phyloP scores from a whole-genome alignment of 208 protist genomes.

The Trypanosoma vivax region DNA sequence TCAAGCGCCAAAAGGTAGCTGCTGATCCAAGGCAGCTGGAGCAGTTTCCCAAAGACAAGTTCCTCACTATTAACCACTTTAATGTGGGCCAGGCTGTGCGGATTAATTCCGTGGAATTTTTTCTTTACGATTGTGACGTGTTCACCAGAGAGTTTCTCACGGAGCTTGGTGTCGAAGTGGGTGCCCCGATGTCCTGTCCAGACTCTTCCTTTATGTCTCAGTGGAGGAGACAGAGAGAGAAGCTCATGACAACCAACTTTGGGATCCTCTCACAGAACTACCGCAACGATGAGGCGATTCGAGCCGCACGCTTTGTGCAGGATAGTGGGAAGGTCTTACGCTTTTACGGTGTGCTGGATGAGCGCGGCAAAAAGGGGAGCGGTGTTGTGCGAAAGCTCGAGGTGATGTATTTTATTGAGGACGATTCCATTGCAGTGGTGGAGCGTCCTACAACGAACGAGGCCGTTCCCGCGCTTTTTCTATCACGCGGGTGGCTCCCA shows the following conservation, averaged over 20 bases:
- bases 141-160: slow-evolving; percentile 91
- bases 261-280: slow-evolving; percentile 57
- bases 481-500: slow-evolving; percentile 78
- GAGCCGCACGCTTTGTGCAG: slow-evolving; percentile 80
- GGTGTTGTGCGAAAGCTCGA: slow-evolving; percentile 87
- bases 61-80: slow-evolving; percentile 88
- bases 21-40: slow-evolving; percentile 73
- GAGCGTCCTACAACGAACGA: slow-evolving; percentile 88
- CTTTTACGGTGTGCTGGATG: slow-evolving; percentile 89
- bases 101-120: slow-evolving; percentile 90
- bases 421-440: slow-evolving; percentile 93
- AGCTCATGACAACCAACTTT: slow-evolving; percentile 44
- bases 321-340: slow-evolving; percentile 94
- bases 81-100: slow-evolving; percentile 84
- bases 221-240: slow-evolving; percentile 43
- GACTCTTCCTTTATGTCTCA: slow-evolving; percentile 71
- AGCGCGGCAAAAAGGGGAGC: slow-evolving; percentile 34
- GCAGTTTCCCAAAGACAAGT: slow-evolving; percentile 75
- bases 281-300: slow-evolving; percentile 59
- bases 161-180: slow-evolving; percentile 63
- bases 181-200: slow-evolving; percentile 37
- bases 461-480: slow-evolving; percentile 79
- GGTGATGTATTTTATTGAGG: slow-evolving; percentile 92
- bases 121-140: slow-evolving; percentile 90
- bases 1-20: slow-evolving; percentile 86